Evolutionary conservation across 306 rosid genomes (phyloP).

Genomic region (Quercus wislizeni): DNA sequence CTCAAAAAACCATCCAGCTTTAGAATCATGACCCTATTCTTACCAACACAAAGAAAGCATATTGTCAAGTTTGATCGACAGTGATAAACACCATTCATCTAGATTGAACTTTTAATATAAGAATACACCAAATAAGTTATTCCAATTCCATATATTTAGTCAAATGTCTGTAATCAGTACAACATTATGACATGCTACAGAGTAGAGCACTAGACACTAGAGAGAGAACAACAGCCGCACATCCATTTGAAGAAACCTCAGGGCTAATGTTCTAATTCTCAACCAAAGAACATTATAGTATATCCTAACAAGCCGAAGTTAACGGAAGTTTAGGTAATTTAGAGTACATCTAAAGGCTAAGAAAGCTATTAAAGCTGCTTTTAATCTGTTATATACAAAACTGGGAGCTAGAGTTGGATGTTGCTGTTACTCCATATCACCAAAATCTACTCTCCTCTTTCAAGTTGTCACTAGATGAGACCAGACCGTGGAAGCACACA

Average conservation of each 20-base stretch:
- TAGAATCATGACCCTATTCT: too few species aligned
- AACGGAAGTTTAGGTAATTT: not conserved
- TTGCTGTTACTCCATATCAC: not conserved
- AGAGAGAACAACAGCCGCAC: too few species aligned
- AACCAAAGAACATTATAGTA: not conserved
- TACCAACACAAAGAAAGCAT: too few species aligned
- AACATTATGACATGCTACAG: not conserved
- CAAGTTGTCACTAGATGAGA: constrained; percentile 62
- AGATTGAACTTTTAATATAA: not conserved
- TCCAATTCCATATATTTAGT: not conserved
- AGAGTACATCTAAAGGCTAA: not conserved
- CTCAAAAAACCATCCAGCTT: too few species aligned
- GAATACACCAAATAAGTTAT: not conserved
- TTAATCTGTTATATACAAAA: constrained; percentile 31
- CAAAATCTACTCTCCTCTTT: constrained; percentile 15
- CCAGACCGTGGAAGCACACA: constrained; percentile 77
- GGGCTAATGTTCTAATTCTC: not conserved
- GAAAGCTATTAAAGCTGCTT: not conserved
- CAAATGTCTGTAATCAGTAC: not conserved
- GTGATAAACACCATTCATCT: too few species aligned
- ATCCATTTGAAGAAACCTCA: not conserved
- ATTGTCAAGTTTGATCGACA: too few species aligned
- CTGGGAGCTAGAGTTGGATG: constrained; percentile 38
- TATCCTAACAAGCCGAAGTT: not conserved
- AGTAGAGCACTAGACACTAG: too few species aligned